Percentiles rank a stretch among this genome's conserved stretches.
Evolutionary conservation across 2,329 filamentous ascomycete genomes (phyloP).

Genomic region (Aspergillus flavus): DNA sequence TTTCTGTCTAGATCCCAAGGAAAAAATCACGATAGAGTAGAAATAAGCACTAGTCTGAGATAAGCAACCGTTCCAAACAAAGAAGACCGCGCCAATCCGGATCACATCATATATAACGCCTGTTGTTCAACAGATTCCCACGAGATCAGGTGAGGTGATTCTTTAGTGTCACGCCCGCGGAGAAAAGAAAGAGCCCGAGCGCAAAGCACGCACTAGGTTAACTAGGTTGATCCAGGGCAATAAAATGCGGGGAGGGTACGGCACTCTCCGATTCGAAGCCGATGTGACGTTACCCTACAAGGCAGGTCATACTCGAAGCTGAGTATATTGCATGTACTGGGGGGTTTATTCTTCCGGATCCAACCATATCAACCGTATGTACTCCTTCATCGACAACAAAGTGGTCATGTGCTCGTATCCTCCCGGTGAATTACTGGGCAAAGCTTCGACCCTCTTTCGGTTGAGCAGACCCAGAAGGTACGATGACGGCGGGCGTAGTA

Average conservation of each 20-base stretch:
- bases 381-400: neutral
- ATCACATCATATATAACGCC: slow-evolving; percentile 4
- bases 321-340: neutral
- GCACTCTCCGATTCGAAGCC: neutral
- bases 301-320: neutral
- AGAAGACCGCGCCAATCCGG: neutral
- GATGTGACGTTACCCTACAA: neutral
- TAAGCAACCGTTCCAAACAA: neutral
- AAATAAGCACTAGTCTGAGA: slow-evolving; percentile 7
- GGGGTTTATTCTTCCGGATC: neutral
- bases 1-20: neutral
- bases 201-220: slow-evolving; percentile 1
- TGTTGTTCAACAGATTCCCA: neutral
- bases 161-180: neutral
- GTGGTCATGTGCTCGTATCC: neutral
- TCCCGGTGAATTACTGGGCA: neutral
- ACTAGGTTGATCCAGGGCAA: slow-evolving; percentile 1
- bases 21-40: neutral
- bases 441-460: neutral
- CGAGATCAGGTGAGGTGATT: neutral
- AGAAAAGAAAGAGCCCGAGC: neutral
- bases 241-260: slow-evolving; percentile 2
- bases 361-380: neutral
- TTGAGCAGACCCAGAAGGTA: neutral
- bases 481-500: neutral